phyloP scores from a whole-genome alignment of 139 green algal genomes.

The Chlorella sp. region DNA sequence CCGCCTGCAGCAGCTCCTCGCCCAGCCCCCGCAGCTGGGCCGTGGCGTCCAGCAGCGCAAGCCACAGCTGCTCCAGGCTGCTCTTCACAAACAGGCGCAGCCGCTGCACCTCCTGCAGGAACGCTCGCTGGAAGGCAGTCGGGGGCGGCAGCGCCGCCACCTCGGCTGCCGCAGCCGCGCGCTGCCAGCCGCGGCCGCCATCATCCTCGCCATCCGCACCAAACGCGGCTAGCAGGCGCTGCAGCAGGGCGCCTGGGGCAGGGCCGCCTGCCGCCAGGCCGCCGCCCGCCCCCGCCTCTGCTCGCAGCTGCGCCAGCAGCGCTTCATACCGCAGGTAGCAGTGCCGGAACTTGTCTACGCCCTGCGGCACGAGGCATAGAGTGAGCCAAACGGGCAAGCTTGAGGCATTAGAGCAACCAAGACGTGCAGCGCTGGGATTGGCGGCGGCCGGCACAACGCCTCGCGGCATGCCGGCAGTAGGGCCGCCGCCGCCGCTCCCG shows the following conservation, averaged over 20 bases:
- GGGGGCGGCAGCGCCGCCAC: neutral
- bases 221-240: neutral
- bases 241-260: neutral
- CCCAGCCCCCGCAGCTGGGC: neutral
- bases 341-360: slow-evolving; percentile 34
- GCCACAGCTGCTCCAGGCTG: slow-evolving; percentile 48
- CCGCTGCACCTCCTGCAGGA: slow-evolving; percentile 37
- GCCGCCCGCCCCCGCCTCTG: neutral
- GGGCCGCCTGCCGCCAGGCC: neutral
- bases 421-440: neutral
- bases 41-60: slow-evolving; percentile 34
- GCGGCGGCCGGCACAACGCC: neutral
- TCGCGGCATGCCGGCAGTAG: too few relatives aligned
- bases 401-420: neutral
- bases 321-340: slow-evolving; percentile 39
- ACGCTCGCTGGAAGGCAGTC: slow-evolving; percentile 17
- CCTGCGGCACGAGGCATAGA: neutral
- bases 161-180: neutral
- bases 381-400: neutral
- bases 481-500: neutral
- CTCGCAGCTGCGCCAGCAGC: slow-evolving; percentile 30
- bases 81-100: slow-evolving; percentile 34
- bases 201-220: too few relatives aligned
- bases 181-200: neutral
- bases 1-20: slow-evolving; percentile 11